A percentile compares a stretch with the other conserved stretches of the same genome.
Conservation (phyloP, 2,329 filamentous ascomycete species). For the Microdochium nivale region DNA sequence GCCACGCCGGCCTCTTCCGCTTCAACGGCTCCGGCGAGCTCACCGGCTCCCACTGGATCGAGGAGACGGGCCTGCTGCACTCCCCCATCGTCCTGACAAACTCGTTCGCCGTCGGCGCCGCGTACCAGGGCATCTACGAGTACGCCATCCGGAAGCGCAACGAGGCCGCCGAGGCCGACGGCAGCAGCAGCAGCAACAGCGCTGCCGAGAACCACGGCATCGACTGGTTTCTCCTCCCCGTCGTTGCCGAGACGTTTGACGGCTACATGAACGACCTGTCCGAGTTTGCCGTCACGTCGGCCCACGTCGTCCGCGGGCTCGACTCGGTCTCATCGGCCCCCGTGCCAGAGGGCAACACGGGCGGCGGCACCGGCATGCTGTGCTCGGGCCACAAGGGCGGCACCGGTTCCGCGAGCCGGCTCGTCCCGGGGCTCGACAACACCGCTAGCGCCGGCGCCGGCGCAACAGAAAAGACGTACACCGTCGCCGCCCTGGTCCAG, state of each 20-base stretch:
- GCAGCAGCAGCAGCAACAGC: constrained; percentile 13
- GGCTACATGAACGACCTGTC: constrained; percentile 50
- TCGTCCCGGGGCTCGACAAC: constrained; percentile 36
- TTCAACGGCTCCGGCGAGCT: constrained; percentile 59
- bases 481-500: constrained; percentile 54
- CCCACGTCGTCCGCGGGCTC: constrained; percentile 46
- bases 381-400: constrained; percentile 60
- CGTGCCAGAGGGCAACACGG: constrained; percentile 53
- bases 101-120: constrained; percentile 47
- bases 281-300: constrained; percentile 43
- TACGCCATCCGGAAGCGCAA: constrained; percentile 37
- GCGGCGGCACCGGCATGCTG: constrained; percentile 61
- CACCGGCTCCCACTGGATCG: constrained; percentile 52
- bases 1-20: constrained; percentile 43
- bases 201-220: constrained; percentile 27
- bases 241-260: constrained; percentile 57
- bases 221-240: constrained; percentile 46
- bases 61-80: constrained; percentile 50
- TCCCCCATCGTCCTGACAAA: constrained; percentile 54
- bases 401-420: constrained; percentile 51
- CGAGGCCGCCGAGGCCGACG: background rate
- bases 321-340: constrained; percentile 36
- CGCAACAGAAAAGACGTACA: constrained; percentile 32
- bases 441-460: constrained; percentile 14
- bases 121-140: constrained; percentile 50